Evolutionary conservation across 2,329 filamentous ascomycete species (phyloP).

Genomic region (Colletotrichum sansevieriae): DNA sequence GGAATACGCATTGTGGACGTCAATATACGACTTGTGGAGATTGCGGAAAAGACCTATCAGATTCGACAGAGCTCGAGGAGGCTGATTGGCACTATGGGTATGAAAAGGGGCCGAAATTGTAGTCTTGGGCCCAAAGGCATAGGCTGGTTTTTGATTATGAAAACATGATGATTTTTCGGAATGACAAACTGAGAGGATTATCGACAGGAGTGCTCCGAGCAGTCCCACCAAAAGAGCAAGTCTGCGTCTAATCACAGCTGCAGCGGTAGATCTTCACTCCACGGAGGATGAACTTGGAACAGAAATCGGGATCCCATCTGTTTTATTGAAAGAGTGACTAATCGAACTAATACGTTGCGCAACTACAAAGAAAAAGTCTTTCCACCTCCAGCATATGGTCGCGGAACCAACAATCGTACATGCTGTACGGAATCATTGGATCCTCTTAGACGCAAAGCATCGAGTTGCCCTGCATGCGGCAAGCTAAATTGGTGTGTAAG

Average conservation of each 20-base stretch:
- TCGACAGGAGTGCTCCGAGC: too few species aligned
- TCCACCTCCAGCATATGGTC: neutral
- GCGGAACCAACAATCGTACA: too few species aligned
- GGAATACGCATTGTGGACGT: constrained; percentile 63
- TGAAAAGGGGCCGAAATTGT: constrained; percentile 17
- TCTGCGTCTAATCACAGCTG: too few species aligned
- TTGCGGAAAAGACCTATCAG: constrained; percentile 70
- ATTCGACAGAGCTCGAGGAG: constrained; percentile 50
- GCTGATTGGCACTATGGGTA: constrained; percentile 59
- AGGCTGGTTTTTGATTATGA: too few species aligned
- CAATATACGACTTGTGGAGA: constrained; percentile 65
- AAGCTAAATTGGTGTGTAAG: neutral
- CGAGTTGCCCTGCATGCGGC: neutral
- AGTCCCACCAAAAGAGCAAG: too few species aligned
- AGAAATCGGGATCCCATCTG: neutral
- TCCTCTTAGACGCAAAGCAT: constrained; percentile 2
- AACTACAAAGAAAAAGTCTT: neutral
- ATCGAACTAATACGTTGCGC: neutral
- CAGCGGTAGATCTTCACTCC: too few species aligned
- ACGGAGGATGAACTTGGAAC: too few species aligned
- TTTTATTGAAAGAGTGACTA: constrained; percentile 4
- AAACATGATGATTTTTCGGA: too few species aligned
- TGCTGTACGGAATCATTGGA: neutral
- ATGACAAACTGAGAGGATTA: too few species aligned
- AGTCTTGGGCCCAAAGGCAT: neutral